Base-by-base conservation (phyloP, 352 stramenopile genomes). In the Phytophthora litchii region DNA sequence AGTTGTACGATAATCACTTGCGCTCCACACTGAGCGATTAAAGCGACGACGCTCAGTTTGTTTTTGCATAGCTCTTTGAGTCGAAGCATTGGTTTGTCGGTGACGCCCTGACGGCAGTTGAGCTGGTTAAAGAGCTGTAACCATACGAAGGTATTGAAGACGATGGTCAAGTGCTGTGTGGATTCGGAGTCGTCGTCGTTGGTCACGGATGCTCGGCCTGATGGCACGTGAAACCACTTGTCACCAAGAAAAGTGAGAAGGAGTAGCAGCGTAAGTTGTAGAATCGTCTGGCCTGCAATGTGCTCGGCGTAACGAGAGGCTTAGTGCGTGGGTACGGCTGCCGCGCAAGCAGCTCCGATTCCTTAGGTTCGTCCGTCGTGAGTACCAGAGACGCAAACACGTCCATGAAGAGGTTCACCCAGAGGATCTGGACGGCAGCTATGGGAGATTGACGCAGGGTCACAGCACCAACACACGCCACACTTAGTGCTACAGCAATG, bases 371-470 rank as follows among this genome's bases (percentile, higher is more conserved):
- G 72, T 98, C 95, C 12, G 95, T 98, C 35, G 89, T 94, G 21
- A 98, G 78, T 25, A 95, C 94, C 11, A 98, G 71, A 37, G 94
- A 94, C 14, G 92, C 94, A 62, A 98, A 96, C 7, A 92, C 97
- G 74, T 98, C 94, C 93, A 98, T 99, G 71, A 98, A 98, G 41
- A 99, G 74, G 72, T 98, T 98, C 32, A 98, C 88, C 94, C 93
- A 98, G 7, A 98, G 69, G 85, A 99, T 96, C 80, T 98, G 94
- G 6, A 98, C 90, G 17, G 94, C 89, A 41, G 90, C 96, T 5
- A 98, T 70, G 8, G 88, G 91, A 20, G 80, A 86, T 31, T 83
- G 74, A 9, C 78, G 64, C 1, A 85, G 48, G 10, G 64, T 59
- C 8, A 82, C 57, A 10, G 89, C 86, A 17, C 85, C 88, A 13